phyloP scores from a whole-genome alignment of 225 moss, liverwort and hornwort species.

The Lunularia cruciata region DNA sequence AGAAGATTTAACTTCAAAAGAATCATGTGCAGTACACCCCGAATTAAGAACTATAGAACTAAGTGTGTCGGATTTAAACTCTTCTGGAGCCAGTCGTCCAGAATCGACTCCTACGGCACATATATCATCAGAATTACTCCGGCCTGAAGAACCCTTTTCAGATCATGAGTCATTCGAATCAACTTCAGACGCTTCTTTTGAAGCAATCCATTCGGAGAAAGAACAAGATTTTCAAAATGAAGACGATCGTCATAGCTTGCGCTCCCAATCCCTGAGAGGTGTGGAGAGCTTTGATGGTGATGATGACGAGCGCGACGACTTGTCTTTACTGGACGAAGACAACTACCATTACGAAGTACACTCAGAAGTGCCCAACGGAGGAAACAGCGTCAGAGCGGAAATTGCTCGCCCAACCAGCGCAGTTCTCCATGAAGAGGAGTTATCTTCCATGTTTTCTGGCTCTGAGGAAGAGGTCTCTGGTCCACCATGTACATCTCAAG shows the following conservation, averaged over 20 bases:
- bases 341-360: background rate
- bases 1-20: conserved; percentile 11
- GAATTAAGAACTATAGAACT: background rate
- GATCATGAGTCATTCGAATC: conserved; percentile 16
- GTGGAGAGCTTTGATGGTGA: background rate
- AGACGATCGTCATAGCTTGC: background rate
- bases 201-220: background rate
- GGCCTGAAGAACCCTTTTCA: background rate
- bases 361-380: background rate
- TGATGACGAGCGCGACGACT: background rate
- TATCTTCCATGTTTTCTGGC: background rate
- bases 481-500: conserved; percentile 2
- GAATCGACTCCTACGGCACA: background rate
- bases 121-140: background rate
- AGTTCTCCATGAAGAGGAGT: background rate
- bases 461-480: background rate
- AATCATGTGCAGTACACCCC: conserved; percentile 3
- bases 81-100: conserved; percentile 10
- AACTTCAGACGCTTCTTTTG: conserved; percentile 1
- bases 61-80: background rate
- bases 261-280: background rate
- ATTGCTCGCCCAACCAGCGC: background rate
- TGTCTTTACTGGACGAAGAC: background rate
- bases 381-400: background rate
- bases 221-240: background rate